Percentiles rank a stretch among this genome's conserved stretches.
Evolutionary conservation across 1,139 yeast genomes (phyloP).

Genomic region (Ogataea hybrid): DNA sequence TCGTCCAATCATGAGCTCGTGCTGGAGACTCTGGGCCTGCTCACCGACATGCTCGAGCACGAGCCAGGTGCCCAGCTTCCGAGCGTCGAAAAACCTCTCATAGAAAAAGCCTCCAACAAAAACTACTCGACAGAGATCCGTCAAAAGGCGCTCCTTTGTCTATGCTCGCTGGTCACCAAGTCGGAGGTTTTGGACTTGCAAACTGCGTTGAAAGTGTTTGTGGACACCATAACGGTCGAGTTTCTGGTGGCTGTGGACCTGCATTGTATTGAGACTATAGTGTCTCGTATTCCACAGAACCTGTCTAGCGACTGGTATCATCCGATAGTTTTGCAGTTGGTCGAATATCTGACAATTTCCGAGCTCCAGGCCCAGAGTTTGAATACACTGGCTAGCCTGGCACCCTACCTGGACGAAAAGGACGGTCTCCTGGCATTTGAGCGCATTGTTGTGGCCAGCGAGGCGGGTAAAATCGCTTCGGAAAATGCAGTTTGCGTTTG

Average conservation of each 20-base stretch:
- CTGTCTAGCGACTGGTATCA: conserved; percentile 21
- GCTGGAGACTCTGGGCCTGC: conserved; percentile 47
- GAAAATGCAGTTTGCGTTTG: conserved; percentile 14
- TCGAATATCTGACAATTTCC: conserved; percentile 20
- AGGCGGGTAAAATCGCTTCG: conserved; percentile 14
- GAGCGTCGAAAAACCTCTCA: conserved; percentile 17
- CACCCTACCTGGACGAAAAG: conserved; percentile 10
- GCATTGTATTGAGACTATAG: conserved; percentile 19
- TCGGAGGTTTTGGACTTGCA: conserved; percentile 17
- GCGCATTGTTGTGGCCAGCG: conserved; percentile 10
- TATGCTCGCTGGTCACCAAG: conserved; percentile 33
- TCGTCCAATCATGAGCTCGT: conserved; percentile 49
- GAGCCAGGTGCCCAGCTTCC: conserved; percentile 7
- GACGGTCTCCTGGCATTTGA: conserved; percentile 9
- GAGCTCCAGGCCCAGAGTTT: conserved; percentile 24
- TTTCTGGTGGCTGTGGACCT: conserved; percentile 21
- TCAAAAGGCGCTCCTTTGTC: conserved; percentile 41
- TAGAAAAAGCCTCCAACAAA: conserved; percentile 40
- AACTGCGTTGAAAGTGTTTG: conserved; percentile 19
- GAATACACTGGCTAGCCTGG: conserved; percentile 13
- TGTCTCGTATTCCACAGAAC: conserved; percentile 6
- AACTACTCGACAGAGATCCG: conserved; percentile 51
- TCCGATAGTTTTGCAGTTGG: conserved; percentile 14
- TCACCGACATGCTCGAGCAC: conserved; percentile 35
- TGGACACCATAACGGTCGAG: conserved; percentile 22